Percentiles rank a stretch among this genome's conserved stretches.
phyloP scores from a whole-genome alignment of 192 early-diverging fungal species.

The Rhizophagus prolifer region DNA sequence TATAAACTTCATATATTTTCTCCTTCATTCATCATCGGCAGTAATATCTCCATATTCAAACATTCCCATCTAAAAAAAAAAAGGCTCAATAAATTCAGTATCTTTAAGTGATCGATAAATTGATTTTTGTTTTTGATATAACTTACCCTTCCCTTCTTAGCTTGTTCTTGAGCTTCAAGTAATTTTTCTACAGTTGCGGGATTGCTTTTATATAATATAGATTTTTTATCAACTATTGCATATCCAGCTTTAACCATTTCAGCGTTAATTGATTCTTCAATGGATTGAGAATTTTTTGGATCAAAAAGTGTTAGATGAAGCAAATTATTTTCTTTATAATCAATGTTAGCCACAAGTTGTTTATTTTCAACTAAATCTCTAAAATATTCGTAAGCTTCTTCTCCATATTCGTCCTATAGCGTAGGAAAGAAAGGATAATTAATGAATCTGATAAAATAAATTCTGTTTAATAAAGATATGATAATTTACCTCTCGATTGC shows the following conservation, averaged over 20 bases:
- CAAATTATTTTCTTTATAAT: conserved; percentile 57
- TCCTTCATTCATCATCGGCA: conserved; percentile 28
- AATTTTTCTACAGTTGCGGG: conserved; percentile 59
- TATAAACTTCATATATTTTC: not conserved
- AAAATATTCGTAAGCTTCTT: conserved; percentile 71
- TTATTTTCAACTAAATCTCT: conserved; percentile 62
- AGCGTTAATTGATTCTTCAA: conserved; percentile 68
- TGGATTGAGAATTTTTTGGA: conserved; percentile 53
- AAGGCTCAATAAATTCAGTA: not conserved
- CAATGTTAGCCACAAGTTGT: conserved; percentile 73
- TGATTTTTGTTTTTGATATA: not conserved
- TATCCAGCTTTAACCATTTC: conserved; percentile 66
- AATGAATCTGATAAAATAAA: not conserved
- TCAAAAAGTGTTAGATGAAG: conserved; percentile 70
- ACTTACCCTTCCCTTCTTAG: conserved; percentile 67
- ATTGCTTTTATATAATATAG: conserved; percentile 52
- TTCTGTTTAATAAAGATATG: not conserved
- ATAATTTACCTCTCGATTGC: conserved; percentile 38
- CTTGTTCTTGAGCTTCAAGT: conserved; percentile 62
- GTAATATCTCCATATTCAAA: conserved; percentile 64
- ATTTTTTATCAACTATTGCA: conserved; percentile 54
- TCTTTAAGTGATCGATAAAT: not conserved
- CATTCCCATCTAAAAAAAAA: conserved; percentile 45
- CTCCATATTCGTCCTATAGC: conserved; percentile 70
- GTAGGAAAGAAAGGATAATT: not conserved